Percentiles rank a stretch among this genome's conserved stretches.
Conservation (phyloP, 164 flowering plant species). For the Nymphaea thermarum region DNA sequence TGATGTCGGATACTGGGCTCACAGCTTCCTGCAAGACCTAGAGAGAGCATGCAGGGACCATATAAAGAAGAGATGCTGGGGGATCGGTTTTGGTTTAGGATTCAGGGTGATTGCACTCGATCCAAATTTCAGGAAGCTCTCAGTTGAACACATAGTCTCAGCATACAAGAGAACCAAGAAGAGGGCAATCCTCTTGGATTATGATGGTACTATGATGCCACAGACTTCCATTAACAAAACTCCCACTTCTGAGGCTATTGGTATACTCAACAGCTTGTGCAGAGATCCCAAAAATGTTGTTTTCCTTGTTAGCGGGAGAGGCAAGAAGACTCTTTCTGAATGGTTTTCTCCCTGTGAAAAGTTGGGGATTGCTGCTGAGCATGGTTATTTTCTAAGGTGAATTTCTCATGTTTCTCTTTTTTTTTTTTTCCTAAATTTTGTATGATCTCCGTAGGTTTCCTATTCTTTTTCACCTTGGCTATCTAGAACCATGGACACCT, state of each 20-base stretch:
- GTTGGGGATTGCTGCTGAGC: conserved; percentile 50
- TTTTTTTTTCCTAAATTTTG: too few species aligned
- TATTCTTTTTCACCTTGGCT: too few species aligned
- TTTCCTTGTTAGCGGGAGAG: conserved; percentile 47
- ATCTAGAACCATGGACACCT: too few species aligned
- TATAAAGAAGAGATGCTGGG: conserved; percentile 47
- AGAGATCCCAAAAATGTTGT: conserved; percentile 41
- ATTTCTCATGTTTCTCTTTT: neutral
- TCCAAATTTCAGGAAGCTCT: conserved; percentile 46
- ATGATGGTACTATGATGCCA: conserved; percentile 43
- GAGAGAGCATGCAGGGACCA: conserved; percentile 49
- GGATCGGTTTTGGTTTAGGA: conserved; percentile 53
- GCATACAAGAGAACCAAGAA: conserved; percentile 42
- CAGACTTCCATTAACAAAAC: conserved; percentile 24
- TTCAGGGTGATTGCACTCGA: conserved; percentile 47
- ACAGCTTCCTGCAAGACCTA: conserved; percentile 43
- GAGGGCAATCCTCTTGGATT: conserved; percentile 52
- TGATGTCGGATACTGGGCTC: conserved; percentile 57
- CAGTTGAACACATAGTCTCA: conserved; percentile 47
- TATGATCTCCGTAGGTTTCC: too few species aligned
- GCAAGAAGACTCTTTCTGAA: conserved; percentile 23
- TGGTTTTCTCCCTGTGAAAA: conserved; percentile 49
- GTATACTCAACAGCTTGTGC: conserved; percentile 36
- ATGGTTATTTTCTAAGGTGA: conserved; percentile 52
- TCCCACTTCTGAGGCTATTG: conserved; percentile 27